Base-by-base conservation (phyloP, 2,329 filamentous ascomycete genomes). In the Alternaria arborescens region DNA sequence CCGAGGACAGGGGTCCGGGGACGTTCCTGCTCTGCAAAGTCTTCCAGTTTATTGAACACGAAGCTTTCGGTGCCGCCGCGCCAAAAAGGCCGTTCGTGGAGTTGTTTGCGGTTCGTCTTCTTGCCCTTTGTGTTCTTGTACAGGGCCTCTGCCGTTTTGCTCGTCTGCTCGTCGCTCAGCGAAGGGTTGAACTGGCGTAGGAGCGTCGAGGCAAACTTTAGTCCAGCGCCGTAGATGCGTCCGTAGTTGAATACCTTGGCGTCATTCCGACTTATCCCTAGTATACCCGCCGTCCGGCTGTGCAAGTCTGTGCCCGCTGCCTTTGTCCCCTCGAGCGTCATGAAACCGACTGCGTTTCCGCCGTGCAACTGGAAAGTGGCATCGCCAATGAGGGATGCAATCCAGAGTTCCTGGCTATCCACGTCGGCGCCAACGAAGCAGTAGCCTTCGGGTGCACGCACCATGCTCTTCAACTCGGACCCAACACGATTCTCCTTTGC, bases 161-260 rank as follows among this genome's bases (percentile, higher is more conserved):
- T 82, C 0, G 95, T 97, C 78, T 97, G 85, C 30, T 86, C 82
- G 70, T 98, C 95, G 0, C 90, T 90, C 34, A 99, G 82, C 20
- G 81, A 85, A 2, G 94, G 93, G 71, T 98, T 97, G 82, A 99
- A 99, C 74, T 98, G 95, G 8, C 94, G 88, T 2, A 99, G 86
- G 2, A 99, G 83, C 10, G 92, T 96, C 3, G 91, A 89, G 0
- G 95, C 95, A 74, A 99, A 99, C 70, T 93, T 97, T 52, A 98
- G 82, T 0, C 95, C 96, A 5, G 95, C 96, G n/a, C 95, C 96
- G 73, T 99, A 99, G 50, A 99, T 99, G 41, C 96, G 92, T 8
- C 96, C 96, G 71, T 99, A 99, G 77, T 99, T 99, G 84, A 99
- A 99, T 1, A 99, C 88, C 76, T 99, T 99, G 60, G 95, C 95